Evolutionary conservation across 2,329 filamentous ascomycete genomes (phyloP).

Genomic region (Xylaria sp.): DNA sequence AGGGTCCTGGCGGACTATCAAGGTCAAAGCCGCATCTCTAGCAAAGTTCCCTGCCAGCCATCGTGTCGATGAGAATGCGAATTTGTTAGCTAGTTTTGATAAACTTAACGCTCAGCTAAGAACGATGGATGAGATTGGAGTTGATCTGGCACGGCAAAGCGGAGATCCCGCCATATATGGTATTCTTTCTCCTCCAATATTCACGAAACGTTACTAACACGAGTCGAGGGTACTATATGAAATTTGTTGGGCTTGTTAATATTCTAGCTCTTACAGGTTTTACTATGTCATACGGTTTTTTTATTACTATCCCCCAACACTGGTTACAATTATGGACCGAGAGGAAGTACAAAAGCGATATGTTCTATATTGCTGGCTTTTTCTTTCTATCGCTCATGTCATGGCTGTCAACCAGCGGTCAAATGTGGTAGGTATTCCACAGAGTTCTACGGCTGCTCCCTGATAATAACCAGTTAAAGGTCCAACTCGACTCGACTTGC

Average conservation of each 20-base stretch:
- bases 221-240: constrained; percentile 23
- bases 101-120: constrained; percentile 26
- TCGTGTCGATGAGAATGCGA: constrained; percentile 13
- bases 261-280: constrained; percentile 39
- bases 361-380: constrained; percentile 53
- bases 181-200: constrained; percentile 33
- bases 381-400: constrained; percentile 49
- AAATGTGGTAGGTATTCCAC: constrained; percentile 48
- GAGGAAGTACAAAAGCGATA: constrained; percentile 39
- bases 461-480: constrained; percentile 40
- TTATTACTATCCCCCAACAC: no score
- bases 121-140: constrained; percentile 26
- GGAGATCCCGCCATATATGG: constrained; percentile 53
- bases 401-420: constrained; percentile 50
- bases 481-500: constrained; percentile 49
- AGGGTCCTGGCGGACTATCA: constrained; percentile 53
- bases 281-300: no score
- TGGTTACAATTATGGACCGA: constrained; percentile 56
- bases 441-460: not conserved
- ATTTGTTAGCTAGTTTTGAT: constrained; percentile 4
- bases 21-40: constrained; percentile 47
- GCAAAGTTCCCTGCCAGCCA: constrained; percentile 46
- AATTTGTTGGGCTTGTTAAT: constrained; percentile 42
- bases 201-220: not conserved
- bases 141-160: constrained; percentile 41